phyloP scores from a whole-genome alignment of 108 stramenopile genomes.

The Skeletonema potamos region DNA sequence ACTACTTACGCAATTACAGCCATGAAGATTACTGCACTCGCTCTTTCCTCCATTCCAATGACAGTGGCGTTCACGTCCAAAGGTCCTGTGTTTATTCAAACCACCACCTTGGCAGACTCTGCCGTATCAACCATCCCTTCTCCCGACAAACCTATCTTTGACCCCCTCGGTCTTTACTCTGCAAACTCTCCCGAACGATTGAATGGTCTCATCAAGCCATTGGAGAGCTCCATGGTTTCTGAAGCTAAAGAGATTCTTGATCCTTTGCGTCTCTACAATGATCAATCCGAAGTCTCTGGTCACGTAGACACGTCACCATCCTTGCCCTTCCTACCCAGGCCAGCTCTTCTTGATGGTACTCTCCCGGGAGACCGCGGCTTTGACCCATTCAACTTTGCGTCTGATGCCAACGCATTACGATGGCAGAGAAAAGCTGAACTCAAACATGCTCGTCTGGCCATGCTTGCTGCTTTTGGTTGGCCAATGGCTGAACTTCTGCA shows the following conservation, averaged over 20 bases:
- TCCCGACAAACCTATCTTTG: slow-evolving; percentile 42
- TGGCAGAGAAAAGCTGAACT: slow-evolving; percentile 49
- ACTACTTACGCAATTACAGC: not conserved
- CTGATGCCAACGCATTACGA: slow-evolving; percentile 8
- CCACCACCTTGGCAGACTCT: not conserved
- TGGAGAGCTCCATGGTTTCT: not conserved
- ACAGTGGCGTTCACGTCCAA: not conserved
- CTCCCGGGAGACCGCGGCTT: slow-evolving; percentile 58
- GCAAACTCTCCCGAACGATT: slow-evolving; percentile 6
- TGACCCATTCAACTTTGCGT: slow-evolving; percentile 49
- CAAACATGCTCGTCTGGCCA: slow-evolving; percentile 57
- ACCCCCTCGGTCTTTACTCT: slow-evolving; percentile 73
- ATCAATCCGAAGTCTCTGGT: slow-evolving; percentile 15
- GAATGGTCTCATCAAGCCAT: slow-evolving; percentile 8
- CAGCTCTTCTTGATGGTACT: slow-evolving; percentile 46
- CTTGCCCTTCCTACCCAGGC: slow-evolving; percentile 37
- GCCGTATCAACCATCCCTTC: not conserved
- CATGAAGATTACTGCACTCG: not conserved
- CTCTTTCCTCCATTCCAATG: not conserved
- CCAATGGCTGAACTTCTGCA: slow-evolving; percentile 67
- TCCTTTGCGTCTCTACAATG: slow-evolving; percentile 19
- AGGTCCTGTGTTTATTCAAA: not conserved
- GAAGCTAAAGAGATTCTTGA: slow-evolving; percentile 8
- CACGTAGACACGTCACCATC: slow-evolving; percentile 24
- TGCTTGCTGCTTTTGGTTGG: slow-evolving; percentile 81